phyloP scores from a whole-genome alignment of 192 early-diverging fungal species.

The Diversispora epigaea region DNA sequence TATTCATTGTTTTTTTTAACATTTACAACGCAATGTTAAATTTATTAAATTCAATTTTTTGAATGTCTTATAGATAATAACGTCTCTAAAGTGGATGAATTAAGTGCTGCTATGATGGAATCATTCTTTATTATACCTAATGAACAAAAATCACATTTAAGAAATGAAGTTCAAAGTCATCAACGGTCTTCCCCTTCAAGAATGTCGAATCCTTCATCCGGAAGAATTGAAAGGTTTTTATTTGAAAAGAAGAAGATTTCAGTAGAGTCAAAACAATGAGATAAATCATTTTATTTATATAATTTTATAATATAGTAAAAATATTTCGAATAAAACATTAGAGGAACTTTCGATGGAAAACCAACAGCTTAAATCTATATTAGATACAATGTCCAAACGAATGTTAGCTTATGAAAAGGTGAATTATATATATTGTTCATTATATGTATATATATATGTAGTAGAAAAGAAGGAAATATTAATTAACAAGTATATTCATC shows the following conservation, averaged over 20 bases:
- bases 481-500: neutral
- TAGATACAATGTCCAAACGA: conserved; percentile 60
- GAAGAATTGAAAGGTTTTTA: neutral
- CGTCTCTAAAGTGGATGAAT: conserved; percentile 23
- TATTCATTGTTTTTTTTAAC: neutral
- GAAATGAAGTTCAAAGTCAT: neutral
- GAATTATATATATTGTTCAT: conserved; percentile 5
- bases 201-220: neutral
- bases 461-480: neutral
- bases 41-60: neutral
- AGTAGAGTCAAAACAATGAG: neutral
- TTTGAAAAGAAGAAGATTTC: no score
- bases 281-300: neutral
- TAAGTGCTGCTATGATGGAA: conserved; percentile 49
- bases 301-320: neutral
- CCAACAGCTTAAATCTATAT: conserved; percentile 56
- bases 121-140: conserved; percentile 53
- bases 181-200: neutral
- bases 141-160: conserved; percentile 28
- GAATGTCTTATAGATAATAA: neutral
- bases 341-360: conserved; percentile 72
- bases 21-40: neutral
- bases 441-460: neutral
- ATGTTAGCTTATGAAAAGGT: conserved; percentile 59
- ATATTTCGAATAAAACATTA: conserved; percentile 47